phyloP scores from a whole-genome alignment of 2,329 filamentous ascomycete genomes.

The Pseudocercospora crystallina region DNA sequence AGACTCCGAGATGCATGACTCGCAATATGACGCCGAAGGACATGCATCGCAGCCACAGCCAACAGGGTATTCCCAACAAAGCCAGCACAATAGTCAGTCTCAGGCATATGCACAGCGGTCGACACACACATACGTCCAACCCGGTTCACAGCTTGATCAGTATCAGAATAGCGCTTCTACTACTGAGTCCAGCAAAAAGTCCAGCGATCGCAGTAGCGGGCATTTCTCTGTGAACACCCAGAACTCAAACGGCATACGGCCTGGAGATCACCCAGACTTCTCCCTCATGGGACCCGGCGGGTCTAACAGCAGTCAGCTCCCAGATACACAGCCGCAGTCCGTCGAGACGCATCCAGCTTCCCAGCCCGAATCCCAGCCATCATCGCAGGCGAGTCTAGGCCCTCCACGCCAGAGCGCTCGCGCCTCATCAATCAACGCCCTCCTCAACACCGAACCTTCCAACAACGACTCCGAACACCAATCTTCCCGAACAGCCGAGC shows the following conservation, averaged over 20 bases:
- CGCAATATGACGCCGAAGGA: conserved; percentile 27
- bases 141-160: conserved; percentile 59
- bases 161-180: conserved; percentile 86
- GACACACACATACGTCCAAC: conserved; percentile 59
- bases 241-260: conserved; percentile 62
- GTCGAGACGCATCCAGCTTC: conserved; percentile 36
- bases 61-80: conserved; percentile 15
- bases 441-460: conserved; percentile 41
- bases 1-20: conserved; percentile 47
- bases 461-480: too few species aligned
- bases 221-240: conserved; percentile 64
- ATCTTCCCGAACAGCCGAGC: conserved; percentile 1
- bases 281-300: conserved; percentile 51
- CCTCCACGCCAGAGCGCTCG: conserved; percentile 31
- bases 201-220: conserved; percentile 59
- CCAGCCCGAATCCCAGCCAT: conserved; percentile 33
- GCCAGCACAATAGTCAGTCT: conserved; percentile 16
- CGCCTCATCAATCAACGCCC: conserved; percentile 38
- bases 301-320: conserved; percentile 55
- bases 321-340: conserved; percentile 59
- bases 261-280: conserved; percentile 56
- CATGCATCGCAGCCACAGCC: conserved; percentile 25
- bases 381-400: conserved; percentile 29
- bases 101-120: too few species aligned
- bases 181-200: conserved; percentile 77